phyloP scores from a whole-genome alignment of 192 early-diverging fungal species.

The Geosiphon pyriformis region DNA sequence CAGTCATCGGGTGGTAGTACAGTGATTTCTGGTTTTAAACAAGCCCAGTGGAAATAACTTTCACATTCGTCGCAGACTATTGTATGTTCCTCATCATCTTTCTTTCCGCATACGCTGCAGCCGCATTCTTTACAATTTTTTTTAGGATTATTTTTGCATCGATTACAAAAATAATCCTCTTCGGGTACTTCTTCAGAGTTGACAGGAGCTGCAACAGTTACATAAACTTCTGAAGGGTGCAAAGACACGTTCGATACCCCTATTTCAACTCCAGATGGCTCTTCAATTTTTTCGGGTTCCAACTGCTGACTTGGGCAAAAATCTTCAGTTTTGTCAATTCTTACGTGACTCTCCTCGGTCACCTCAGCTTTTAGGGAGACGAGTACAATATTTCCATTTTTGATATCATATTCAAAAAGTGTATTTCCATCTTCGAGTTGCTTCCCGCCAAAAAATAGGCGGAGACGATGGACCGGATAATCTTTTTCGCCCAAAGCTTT shows the following conservation, averaged over 20 bases:
- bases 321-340: no score
- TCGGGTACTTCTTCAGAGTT: background rate
- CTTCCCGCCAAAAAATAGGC: constrained; percentile 31
- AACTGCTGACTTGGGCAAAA: background rate
- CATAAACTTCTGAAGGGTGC: background rate
- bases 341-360: no score
- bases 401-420: constrained; percentile 38
- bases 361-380: constrained; percentile 20
- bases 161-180: constrained; percentile 31
- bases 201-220: constrained; percentile 5
- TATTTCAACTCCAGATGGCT: background rate
- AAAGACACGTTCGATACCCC: background rate
- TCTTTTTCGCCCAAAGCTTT: background rate
- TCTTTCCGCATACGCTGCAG: constrained; percentile 44
- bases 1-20: constrained; percentile 44
- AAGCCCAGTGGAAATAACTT: constrained; percentile 48
- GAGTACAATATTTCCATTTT: constrained; percentile 29
- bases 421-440: constrained; percentile 39
- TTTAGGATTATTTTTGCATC: constrained; percentile 29
- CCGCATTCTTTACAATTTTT: constrained; percentile 45
- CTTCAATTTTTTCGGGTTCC: background rate
- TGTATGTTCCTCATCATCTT: constrained; percentile 50
- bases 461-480: background rate
- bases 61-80: constrained; percentile 59
- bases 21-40: constrained; percentile 37